phyloP scores from a whole-genome alignment of 495 filamentous ascomycete genomes.

The Neurospora tetrasperma region DNA sequence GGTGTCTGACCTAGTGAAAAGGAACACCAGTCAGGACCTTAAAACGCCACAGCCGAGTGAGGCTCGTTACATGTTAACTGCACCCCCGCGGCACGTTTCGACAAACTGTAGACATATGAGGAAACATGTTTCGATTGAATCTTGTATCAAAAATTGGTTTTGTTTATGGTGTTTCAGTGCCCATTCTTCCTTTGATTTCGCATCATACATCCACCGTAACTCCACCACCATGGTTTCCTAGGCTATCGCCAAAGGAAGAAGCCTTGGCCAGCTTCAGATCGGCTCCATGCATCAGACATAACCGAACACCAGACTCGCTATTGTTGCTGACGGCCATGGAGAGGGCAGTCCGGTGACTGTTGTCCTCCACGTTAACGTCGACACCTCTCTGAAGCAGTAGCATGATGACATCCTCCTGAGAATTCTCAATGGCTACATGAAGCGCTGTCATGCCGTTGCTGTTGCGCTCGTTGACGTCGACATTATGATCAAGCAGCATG shows the following conservation, averaged over 20 bases:
- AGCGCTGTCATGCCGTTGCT: slow-evolving; percentile 1
- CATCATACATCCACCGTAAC: not conserved
- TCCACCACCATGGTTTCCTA: not conserved
- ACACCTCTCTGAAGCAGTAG: not conserved
- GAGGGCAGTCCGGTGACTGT: not conserved
- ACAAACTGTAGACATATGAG: not conserved
- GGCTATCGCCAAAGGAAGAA: not conserved
- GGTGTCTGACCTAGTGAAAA: not conserved
- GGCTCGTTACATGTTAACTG: not conserved
- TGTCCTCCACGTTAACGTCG: not conserved
- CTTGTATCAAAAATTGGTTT: not conserved
- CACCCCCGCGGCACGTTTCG: not conserved
- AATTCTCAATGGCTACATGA: not conserved
- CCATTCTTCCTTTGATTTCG: not conserved
- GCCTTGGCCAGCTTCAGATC: not conserved
- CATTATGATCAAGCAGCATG: slow-evolving; percentile 2
- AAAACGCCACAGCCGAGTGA: not conserved
- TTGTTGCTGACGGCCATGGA: slow-evolving; percentile 3
- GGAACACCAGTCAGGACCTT: not conserved
- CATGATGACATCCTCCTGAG: slow-evolving; percentile 3
- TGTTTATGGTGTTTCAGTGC: not conserved
- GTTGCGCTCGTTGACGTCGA: slow-evolving; percentile 3
- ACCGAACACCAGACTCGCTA: slow-evolving; percentile 2
- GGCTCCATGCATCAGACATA: not conserved
- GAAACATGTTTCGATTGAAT: not conserved